A percentile compares a stretch with the other conserved stretches of the same genome.
Evolutionary conservation across 2,329 filamentous ascomycete species (phyloP).

Genomic region (Colletotrichum liriopes): DNA sequence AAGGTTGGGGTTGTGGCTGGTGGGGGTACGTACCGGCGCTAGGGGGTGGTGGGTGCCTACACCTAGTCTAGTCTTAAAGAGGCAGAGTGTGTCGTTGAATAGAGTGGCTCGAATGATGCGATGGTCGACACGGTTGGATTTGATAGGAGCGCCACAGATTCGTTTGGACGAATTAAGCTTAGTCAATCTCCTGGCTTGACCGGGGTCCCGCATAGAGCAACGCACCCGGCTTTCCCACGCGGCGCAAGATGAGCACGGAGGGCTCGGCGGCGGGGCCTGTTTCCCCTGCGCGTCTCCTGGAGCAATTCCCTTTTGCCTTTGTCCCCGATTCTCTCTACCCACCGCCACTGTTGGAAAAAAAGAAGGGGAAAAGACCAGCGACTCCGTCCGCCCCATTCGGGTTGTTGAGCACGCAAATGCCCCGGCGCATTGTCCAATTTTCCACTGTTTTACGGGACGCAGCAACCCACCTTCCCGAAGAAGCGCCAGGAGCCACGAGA

Average conservation of each 20-base stretch:
- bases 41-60: no score
- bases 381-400: not conserved
- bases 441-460: not conserved
- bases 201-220: not conserved
- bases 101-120: constrained; percentile 31
- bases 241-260: constrained; percentile 10
- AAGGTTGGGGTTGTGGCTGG: constrained; percentile 1
- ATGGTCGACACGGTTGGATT: constrained; percentile 15
- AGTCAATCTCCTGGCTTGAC: not conserved
- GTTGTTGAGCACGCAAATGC: not conserved
- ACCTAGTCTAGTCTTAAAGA: constrained; percentile 1
- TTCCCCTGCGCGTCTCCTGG: constrained; percentile 29
- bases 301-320: constrained; percentile 4
- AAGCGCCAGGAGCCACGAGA: not conserved
- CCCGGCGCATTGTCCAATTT: not conserved
- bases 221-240: constrained; percentile 2
- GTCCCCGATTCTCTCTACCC: no score
- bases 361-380: not conserved
- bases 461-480: not conserved
- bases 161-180: constrained; percentile 23
- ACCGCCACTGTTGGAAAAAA: not conserved
- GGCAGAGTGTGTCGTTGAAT: not conserved
- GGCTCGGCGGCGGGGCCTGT: constrained; percentile 21
- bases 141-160: constrained; percentile 14
- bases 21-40: not conserved